Conservation (phyloP, 768 basidiomycete species). For the Xanthoconium purpureum region DNA sequence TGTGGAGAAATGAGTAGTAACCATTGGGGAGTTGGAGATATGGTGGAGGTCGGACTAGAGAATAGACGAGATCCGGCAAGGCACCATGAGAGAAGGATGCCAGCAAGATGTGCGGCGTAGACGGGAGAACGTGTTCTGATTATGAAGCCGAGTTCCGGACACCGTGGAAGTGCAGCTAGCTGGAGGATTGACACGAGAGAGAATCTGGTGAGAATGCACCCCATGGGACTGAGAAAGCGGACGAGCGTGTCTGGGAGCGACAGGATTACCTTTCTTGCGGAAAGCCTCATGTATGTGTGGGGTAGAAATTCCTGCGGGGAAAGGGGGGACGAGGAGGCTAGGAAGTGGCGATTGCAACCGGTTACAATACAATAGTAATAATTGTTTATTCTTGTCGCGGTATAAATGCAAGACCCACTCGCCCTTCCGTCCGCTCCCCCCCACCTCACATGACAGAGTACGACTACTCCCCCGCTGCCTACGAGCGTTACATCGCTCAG, state of each 20-base stretch:
- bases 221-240: not conserved
- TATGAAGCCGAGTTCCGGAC: constrained; percentile 3
- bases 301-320: constrained; percentile 25
- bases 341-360: not conserved
- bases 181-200: not conserved
- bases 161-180: not conserved
- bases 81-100: not conserved
- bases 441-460: constrained; percentile 51
- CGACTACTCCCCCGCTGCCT: constrained; percentile 57
- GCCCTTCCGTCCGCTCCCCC: constrained; percentile 5
- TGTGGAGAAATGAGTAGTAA: not conserved
- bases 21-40: constrained; percentile 4
- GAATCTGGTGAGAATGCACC: not conserved
- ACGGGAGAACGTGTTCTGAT: constrained; percentile 3
- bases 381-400: not conserved
- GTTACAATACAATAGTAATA: not conserved
- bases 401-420: constrained; percentile 11
- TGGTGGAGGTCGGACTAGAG: not conserved
- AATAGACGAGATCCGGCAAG: constrained; percentile 8
- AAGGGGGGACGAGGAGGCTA: constrained; percentile 12
- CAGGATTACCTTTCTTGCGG: not conserved
- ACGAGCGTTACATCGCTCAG: constrained; percentile 44
- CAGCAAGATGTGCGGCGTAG: not conserved
- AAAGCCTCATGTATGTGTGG: constrained; percentile 24
- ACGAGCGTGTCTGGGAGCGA: not conserved